These are phyloP conservation scores for Hylodesmum podocarpum DNA, from an alignment of 306 rosid genomes.

Conservation along the genomic window DNA sequence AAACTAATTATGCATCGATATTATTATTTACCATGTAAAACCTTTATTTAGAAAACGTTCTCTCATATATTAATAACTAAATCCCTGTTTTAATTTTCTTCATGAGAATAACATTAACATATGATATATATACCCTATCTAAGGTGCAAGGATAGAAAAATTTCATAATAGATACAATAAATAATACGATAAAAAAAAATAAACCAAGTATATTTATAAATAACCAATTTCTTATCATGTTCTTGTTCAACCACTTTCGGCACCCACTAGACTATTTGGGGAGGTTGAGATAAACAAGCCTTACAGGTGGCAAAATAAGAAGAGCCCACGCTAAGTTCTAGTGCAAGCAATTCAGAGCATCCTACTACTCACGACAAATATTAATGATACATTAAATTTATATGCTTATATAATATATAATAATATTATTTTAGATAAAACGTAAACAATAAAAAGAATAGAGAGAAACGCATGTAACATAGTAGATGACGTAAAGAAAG, in stretches of 20 bases:
- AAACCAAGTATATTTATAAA: not conserved
- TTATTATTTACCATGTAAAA: not conserved
- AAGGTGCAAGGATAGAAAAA: not conserved
- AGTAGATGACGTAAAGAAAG: not conserved
- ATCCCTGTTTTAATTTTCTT: not conserved
- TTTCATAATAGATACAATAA: not conserved
- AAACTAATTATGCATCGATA: not conserved
- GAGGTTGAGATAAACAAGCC: not conserved
- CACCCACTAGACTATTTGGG: not conserved
- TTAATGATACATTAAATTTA: not conserved
- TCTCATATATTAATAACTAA: not conserved
- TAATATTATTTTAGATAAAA: too few species aligned
- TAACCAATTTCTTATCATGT: not conserved
- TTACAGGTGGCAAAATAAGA: not conserved
- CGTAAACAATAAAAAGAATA: not conserved
- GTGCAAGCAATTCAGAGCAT: not conserved
- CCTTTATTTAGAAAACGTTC: not conserved
- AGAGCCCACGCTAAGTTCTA: not conserved
- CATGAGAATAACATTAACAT: too few species aligned
- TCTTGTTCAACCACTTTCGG: slow-evolving; percentile 15
- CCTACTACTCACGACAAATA: not conserved
- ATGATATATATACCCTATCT: not conserved
- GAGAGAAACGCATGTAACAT: not conserved
- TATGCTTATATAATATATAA: too few species aligned
- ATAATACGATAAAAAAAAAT: not conserved